Conservation (phyloP, 202 grass and related monocot species). For the Tripidium arundinaceum region DNA sequence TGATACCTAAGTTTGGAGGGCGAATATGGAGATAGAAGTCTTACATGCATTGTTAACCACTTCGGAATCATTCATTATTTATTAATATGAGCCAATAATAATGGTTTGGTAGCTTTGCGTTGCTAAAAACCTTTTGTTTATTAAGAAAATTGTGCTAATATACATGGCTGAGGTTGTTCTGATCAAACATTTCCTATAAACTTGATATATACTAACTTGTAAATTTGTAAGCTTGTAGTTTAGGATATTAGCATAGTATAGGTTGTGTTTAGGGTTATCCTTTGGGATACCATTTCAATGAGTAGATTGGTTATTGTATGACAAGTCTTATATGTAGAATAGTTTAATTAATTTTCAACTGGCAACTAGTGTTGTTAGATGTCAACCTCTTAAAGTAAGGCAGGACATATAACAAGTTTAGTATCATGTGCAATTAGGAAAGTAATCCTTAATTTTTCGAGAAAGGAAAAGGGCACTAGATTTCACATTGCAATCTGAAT, state of each 20-base stretch:
- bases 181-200: background rate
- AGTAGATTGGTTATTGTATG: background rate
- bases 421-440: background rate
- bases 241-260: background rate
- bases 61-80: background rate
- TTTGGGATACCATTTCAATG: background rate
- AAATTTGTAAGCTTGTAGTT: background rate
- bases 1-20: background rate
- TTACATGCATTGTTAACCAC: background rate
- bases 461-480: background rate
- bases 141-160: background rate
- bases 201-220: background rate
- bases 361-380: background rate
- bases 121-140: background rate
- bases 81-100: background rate
- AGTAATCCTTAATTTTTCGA: background rate
- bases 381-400: background rate
- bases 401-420: background rate
- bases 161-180: background rate
- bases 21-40: background rate
- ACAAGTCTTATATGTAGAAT: no score
- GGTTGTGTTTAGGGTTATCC: background rate
- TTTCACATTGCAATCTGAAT: no score
- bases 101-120: background rate
- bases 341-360: conserved; percentile 7